A percentile compares a stretch with the other conserved stretches of the same genome.
phyloP scores from a whole-genome alignment of 495 filamentous ascomycete species.

The Chlorociboria aeruginascens region DNA sequence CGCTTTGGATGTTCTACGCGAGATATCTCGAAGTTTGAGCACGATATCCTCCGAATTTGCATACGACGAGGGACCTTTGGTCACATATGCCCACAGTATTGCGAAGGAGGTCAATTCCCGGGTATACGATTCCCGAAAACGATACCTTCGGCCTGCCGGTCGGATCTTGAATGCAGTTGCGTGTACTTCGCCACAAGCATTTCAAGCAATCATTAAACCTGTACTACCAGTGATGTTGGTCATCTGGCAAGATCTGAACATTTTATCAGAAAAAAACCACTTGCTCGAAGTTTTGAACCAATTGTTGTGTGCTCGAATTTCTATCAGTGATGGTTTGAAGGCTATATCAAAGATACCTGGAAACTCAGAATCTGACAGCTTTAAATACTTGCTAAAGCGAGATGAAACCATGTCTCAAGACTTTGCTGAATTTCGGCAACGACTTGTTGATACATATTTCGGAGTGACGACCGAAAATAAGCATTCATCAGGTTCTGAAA shows the following conservation, averaged over 20 bases:
- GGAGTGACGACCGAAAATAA: slow-evolving; percentile 1
- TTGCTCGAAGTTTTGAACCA: slow-evolving; percentile 9
- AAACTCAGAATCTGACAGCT: too few species aligned
- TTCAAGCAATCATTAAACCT: slow-evolving; percentile 1
- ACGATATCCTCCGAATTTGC: neutral
- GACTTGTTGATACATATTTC: slow-evolving; percentile 8
- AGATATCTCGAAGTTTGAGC: slow-evolving; percentile 22
- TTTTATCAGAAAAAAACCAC: slow-evolving; percentile 4
- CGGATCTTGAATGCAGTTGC: slow-evolving; percentile 32
- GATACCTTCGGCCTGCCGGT: slow-evolving; percentile 1
- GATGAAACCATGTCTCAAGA: too few species aligned
- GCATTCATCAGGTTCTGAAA: neutral
- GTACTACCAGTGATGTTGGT: slow-evolving; percentile 3
- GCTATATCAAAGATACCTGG: neutral
- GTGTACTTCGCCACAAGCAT: slow-evolving; percentile 13
- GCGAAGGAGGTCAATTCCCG: slow-evolving; percentile 7
- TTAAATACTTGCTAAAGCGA: too few species aligned
- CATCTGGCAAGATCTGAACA: slow-evolving; percentile 6
- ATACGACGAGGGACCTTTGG: neutral
- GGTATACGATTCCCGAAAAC: slow-evolving; percentile 6
- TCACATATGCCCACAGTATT: neutral
- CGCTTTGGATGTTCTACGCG: slow-evolving; percentile 32
- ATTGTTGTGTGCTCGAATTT: slow-evolving; percentile 11
- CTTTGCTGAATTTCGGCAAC: slow-evolving; percentile 2
- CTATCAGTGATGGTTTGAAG: neutral